These are phyloP conservation scores for Garcia nutans DNA, from an alignment of 345 rosid species.

Conservation along the genomic window DNA sequence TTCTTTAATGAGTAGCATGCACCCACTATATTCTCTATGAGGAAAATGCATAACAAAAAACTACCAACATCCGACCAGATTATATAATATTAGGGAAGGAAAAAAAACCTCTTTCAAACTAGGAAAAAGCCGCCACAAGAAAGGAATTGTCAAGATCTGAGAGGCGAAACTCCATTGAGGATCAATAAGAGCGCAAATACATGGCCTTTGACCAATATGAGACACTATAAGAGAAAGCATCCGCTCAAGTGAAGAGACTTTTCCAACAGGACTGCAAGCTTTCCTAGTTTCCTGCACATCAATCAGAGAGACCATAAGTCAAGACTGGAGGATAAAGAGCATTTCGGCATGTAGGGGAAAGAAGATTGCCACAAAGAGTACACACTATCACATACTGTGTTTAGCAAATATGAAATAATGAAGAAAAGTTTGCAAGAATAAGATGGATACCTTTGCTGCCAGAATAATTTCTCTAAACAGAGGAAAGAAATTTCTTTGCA, in stretches of 20 bases:
- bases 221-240: slow-evolving; percentile 52
- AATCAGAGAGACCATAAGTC: background rate
- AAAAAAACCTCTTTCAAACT: slow-evolving; percentile 64
- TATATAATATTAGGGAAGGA: background rate
- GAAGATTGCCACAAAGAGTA: background rate
- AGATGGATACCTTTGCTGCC: slow-evolving; percentile 55
- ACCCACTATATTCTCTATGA: background rate
- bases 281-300: slow-evolving; percentile 55
- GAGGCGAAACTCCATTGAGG: slow-evolving; percentile 71
- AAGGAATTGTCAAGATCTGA: slow-evolving; percentile 85
- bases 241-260: slow-evolving; percentile 58
- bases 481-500: slow-evolving; percentile 51
- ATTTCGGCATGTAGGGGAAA: too few species aligned
- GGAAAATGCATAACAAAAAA: background rate
- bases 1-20: background rate
- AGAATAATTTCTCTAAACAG: slow-evolving; percentile 64
- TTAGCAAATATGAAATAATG: background rate
- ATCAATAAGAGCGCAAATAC: slow-evolving; percentile 65
- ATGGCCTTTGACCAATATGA: slow-evolving; percentile 64
- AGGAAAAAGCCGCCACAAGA: slow-evolving; percentile 81
- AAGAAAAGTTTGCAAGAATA: slow-evolving; percentile 1
- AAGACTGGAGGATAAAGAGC: background rate
- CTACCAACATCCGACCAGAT: too few species aligned
- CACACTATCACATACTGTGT: background rate
- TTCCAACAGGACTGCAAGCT: slow-evolving; percentile 26